phyloP scores from a whole-genome alignment of 148 eudicot species.

The Rhododendron mucronatum region DNA sequence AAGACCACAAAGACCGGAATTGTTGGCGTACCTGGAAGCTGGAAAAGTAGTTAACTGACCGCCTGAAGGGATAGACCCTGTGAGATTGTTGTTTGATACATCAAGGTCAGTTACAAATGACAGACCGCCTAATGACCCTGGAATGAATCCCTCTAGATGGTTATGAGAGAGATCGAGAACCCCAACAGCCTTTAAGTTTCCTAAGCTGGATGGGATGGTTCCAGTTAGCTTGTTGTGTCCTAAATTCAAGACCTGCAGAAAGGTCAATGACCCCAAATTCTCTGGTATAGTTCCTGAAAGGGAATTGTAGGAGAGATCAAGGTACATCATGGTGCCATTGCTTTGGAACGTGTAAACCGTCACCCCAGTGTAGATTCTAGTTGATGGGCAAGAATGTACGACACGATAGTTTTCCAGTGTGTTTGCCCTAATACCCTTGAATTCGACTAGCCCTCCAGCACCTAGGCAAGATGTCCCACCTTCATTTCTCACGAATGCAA shows the following conservation, averaged over 20 bases:
- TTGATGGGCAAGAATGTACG: constrained; percentile 44
- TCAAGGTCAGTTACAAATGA: constrained; percentile 48
- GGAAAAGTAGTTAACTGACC: constrained; percentile 56
- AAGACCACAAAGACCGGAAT: constrained; percentile 48
- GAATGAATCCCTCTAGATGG: constrained; percentile 37
- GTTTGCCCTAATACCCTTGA: constrained; percentile 36
- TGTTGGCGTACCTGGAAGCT: constrained; percentile 46
- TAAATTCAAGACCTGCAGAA: constrained; percentile 40
- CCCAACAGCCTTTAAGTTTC: constrained; percentile 36
- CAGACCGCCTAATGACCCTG: constrained; percentile 45
- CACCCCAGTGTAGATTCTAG: constrained; percentile 40
- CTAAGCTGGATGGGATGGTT: constrained; percentile 38
- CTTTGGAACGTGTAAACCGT: constrained; percentile 40
- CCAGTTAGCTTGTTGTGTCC: constrained; percentile 46
- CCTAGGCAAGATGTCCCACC: constrained; percentile 53
- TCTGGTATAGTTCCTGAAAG: constrained; percentile 39
- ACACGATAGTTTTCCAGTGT: constrained; percentile 36
- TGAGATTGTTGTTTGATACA: constrained; percentile 48
- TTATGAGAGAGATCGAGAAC: constrained; percentile 53
- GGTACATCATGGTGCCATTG: constrained; percentile 52
- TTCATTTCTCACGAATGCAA: constrained; percentile 51
- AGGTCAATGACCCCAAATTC: constrained; percentile 39
- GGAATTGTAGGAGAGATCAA: constrained; percentile 49
- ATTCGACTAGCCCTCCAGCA: constrained; percentile 52
- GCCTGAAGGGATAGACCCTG: constrained; percentile 42